Percentiles rank a stretch among this genome's conserved stretches.
Conservation (phyloP, 2,329 filamentous ascomycete species). For the Metarhizium brunneum region DNA sequence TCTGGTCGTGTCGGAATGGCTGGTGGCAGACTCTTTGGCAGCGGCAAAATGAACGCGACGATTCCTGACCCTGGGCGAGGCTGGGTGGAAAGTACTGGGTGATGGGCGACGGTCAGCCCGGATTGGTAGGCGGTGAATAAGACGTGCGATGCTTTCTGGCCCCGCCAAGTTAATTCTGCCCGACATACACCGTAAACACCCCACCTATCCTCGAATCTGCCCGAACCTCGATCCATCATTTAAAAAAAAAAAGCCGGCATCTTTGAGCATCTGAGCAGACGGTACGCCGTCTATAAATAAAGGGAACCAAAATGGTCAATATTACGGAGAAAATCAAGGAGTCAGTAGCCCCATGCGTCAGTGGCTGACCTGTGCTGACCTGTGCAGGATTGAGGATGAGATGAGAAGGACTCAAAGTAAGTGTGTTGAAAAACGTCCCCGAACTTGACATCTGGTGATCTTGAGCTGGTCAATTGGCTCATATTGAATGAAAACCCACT, state of each 20-base stretch:
- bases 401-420: slow-evolving; percentile 98
- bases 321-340: slow-evolving; percentile 99
- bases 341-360: slow-evolving; percentile 39
- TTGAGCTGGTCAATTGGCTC: neutral
- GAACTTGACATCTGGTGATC: neutral
- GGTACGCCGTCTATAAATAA: slow-evolving; percentile 22
- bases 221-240: neutral
- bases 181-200: neutral
- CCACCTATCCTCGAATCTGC: neutral
- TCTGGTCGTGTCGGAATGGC: neutral
- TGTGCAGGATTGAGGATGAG: slow-evolving; percentile 93
- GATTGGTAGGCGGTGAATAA: slow-evolving; percentile 3
- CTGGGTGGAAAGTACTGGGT: neutral
- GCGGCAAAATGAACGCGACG: neutral
- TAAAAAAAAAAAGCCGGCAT: neutral
- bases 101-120: neutral
- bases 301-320: slow-evolving; percentile 72
- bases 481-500: neutral
- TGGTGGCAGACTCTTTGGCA: neutral
- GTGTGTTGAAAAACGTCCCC: slow-evolving; percentile 15
- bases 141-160: neutral
- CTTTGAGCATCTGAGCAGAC: slow-evolving; percentile 11
- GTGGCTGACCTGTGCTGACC: slow-evolving; percentile 13
- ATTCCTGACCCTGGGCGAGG: neutral
- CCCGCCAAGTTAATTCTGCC: slow-evolving; percentile 5